Percentiles rank a stretch among this genome's conserved stretches.
These are phyloP conservation scores for Epichloe sibirici DNA, from an alignment of 2,329 filamentous ascomycete genomes.

Conservation along the genomic window DNA sequence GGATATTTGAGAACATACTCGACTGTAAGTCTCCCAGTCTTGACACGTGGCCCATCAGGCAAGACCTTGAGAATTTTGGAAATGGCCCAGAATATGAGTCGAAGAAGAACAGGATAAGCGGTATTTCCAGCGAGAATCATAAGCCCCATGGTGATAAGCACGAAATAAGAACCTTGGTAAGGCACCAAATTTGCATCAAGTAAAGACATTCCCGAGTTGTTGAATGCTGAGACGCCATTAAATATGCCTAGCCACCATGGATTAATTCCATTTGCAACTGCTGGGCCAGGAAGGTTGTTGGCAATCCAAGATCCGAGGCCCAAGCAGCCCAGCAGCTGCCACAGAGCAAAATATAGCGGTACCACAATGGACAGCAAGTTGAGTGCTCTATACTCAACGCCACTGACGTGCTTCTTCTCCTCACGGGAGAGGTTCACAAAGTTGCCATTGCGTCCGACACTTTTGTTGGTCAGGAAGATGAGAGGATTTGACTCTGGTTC, in stretches of 20 bases:
- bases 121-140: constrained; percentile 55
- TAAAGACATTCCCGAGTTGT: constrained; percentile 59
- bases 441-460: constrained; percentile 37
- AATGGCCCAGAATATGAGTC: constrained; percentile 43
- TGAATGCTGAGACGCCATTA: constrained; percentile 56
- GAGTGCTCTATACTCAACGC: constrained; percentile 47
- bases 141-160: constrained; percentile 40
- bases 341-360: constrained; percentile 46
- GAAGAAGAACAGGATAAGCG: constrained; percentile 50
- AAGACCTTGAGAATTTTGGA: not conserved
- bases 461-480: not conserved
- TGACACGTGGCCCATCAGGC: not conserved
- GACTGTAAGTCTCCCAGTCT: constrained; percentile 35
- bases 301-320: constrained; percentile 50
- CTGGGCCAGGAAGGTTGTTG: constrained; percentile 33
- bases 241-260: constrained; percentile 60
- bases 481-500: not conserved
- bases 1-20: constrained; percentile 44
- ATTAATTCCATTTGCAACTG: constrained; percentile 43
- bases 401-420: constrained; percentile 31
- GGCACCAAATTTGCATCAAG: constrained; percentile 54
- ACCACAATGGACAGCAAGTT: constrained; percentile 46
- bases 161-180: constrained; percentile 40
- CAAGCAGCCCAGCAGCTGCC: constrained; percentile 47
- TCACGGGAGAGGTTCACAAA: constrained; percentile 40